Conservation (phyloP, 1,284 basidiomycete species). For the Rhodotorula sp. region DNA sequence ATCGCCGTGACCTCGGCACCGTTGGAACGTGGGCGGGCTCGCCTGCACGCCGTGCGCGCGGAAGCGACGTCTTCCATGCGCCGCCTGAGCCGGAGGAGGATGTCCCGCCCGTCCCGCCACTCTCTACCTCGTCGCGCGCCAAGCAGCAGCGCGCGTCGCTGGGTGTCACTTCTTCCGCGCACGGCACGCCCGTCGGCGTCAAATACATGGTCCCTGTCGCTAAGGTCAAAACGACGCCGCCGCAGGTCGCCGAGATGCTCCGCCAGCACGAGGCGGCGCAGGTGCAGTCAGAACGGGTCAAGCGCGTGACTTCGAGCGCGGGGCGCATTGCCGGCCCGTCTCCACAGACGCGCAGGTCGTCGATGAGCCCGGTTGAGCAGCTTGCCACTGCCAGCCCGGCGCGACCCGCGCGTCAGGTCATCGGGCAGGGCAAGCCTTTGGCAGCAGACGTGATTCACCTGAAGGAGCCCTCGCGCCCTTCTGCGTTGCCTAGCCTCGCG, state of each 20-base stretch:
- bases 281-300: neutral
- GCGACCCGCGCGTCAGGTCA: neutral
- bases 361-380: slow-evolving; percentile 11
- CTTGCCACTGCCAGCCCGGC: neutral
- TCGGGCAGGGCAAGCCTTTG: neutral
- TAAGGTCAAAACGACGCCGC: slow-evolving; percentile 25
- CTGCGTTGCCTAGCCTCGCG: neutral
- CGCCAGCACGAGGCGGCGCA: slow-evolving; percentile 1
- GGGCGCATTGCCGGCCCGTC: slow-evolving; percentile 2
- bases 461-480: neutral
- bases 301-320: neutral
- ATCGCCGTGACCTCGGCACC: neutral
- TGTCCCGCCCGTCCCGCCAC: neutral
- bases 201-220: slow-evolving; percentile 33
- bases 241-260: slow-evolving; percentile 15
- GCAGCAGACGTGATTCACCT: neutral
- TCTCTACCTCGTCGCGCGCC: neutral
- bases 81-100: neutral
- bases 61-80: neutral
- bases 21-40: neutral
- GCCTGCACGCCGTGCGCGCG: neutral
- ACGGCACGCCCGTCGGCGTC: slow-evolving; percentile 7
- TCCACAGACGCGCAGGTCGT: neutral
- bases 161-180: neutral
- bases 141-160: neutral